phyloP scores from a whole-genome alignment of 163 green algal species.

The Chloroidium sp. region DNA sequence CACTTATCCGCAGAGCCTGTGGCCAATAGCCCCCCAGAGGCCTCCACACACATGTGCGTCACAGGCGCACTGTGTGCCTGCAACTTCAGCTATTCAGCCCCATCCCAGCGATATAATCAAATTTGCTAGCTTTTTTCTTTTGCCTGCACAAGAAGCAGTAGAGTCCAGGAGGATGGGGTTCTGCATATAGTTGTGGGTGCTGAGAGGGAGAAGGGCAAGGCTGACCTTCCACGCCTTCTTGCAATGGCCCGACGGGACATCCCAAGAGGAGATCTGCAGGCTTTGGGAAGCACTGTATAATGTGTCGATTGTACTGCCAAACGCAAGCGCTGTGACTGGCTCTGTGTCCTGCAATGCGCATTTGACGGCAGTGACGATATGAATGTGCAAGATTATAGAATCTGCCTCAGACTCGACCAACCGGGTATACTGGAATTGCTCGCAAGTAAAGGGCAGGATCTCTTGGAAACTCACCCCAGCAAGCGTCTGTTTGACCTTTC shows the following conservation, averaged over 20 bases:
- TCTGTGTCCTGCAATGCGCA: slow-evolving; percentile 58
- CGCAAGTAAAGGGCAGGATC: too few relatives aligned
- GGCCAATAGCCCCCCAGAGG: slow-evolving; percentile 63
- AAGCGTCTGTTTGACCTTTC: too few relatives aligned
- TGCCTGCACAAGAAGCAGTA: too few relatives aligned
- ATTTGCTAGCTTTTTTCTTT: too few relatives aligned
- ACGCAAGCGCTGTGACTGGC: slow-evolving; percentile 69
- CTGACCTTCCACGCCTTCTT: slow-evolving; percentile 53
- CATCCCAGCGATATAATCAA: too few relatives aligned
- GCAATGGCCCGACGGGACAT: slow-evolving; percentile 40
- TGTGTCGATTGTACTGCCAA: slow-evolving; percentile 56
- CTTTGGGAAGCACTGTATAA: slow-evolving; percentile 70
- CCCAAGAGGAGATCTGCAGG: slow-evolving; percentile 64
- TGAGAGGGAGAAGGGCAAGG: not conserved
- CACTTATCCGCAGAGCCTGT: slow-evolving; percentile 62
- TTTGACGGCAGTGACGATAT: too few relatives aligned
- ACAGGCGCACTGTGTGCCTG: slow-evolving; percentile 64
- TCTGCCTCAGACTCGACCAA: too few relatives aligned
- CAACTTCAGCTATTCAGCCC: not conserved
- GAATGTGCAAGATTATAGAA: too few relatives aligned
- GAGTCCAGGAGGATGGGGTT: not conserved
- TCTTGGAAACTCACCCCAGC: too few relatives aligned
- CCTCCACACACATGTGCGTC: slow-evolving; percentile 63
- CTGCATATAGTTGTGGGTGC: not conserved
- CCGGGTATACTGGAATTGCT: too few relatives aligned